Conservation (phyloP, 176 grass and related monocot species). For the Hsuehochloa calcarea region DNA sequence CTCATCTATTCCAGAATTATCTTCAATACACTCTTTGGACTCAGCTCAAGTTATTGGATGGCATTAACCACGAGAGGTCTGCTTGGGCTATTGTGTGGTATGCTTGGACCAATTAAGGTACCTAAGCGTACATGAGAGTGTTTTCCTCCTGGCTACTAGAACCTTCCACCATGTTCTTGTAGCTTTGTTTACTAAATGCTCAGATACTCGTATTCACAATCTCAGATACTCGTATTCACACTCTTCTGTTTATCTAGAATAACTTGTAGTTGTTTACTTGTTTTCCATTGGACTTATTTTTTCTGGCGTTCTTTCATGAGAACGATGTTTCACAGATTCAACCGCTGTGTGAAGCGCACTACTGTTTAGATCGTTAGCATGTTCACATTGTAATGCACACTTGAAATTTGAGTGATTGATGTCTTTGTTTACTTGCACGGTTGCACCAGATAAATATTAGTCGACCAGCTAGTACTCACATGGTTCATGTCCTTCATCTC, state of each 20-base stretch:
- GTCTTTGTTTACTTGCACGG: not conserved
- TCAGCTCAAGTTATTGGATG: constrained; percentile 74
- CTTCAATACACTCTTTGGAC: constrained; percentile 66
- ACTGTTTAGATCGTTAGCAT: not conserved
- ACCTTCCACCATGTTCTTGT: not conserved
- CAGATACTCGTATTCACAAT: not conserved
- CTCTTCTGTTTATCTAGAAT: not conserved
- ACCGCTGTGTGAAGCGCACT: not conserved
- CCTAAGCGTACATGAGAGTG: not conserved
- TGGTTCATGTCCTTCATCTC: not conserved
- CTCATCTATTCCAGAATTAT: constrained; percentile 41
- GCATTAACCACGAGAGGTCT: constrained; percentile 51
- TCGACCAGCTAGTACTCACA: not conserved
- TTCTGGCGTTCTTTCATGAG: not conserved
- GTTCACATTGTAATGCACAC: not conserved
- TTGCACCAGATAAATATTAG: not conserved
- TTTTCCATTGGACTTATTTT: not conserved
- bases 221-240: not conserved
- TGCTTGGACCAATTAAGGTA: constrained; percentile 65
- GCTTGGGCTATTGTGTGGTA: constrained; percentile 53
- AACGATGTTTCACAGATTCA: not conserved
- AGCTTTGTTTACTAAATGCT: not conserved
- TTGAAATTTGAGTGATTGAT: not conserved
- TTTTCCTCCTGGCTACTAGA: not conserved
- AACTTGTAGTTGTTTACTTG: not conserved